A percentile compares a stretch with the other conserved stretches of the same genome.
Evolutionary conservation across 345 rosid genomes (phyloP).

Genomic region (Lumnitzera littorea): DNA sequence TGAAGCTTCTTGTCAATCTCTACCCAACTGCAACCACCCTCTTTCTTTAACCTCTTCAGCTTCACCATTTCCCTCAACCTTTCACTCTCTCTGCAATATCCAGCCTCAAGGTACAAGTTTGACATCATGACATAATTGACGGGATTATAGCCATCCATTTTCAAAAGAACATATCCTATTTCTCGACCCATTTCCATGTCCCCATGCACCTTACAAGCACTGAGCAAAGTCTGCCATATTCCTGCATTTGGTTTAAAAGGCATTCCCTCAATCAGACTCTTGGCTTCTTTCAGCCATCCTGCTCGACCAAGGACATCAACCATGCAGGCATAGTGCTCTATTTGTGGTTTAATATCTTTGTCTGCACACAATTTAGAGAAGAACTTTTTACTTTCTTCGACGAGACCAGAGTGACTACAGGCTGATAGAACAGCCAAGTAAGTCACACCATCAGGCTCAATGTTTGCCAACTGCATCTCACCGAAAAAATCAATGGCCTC

Average conservation of each 20-base stretch:
- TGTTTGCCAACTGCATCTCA: conserved; percentile 35
- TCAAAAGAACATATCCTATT: conserved; percentile 53
- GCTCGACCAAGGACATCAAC: conserved; percentile 84
- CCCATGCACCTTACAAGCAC: conserved; percentile 75
- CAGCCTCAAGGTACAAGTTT: conserved; percentile 68
- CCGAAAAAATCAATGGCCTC: conserved; percentile 48
- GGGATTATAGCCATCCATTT: conserved; percentile 50
- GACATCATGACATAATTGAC: conserved; percentile 82
- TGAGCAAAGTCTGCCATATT: conserved; percentile 87
- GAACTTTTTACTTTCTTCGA: conserved; percentile 52
- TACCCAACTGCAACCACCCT: conserved; percentile 82
- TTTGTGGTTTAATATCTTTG: conserved; percentile 32
- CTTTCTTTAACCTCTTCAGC: conserved; percentile 56
- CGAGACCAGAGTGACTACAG: conserved; percentile 82
- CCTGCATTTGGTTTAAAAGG: conserved; percentile 54
- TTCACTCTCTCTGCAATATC: conserved; percentile 57
- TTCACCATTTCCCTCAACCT: conserved; percentile 42
- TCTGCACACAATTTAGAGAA: conserved; percentile 44
- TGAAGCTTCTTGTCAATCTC: conserved; percentile 60
- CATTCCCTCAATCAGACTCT: conserved; percentile 55
- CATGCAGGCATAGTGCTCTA: conserved; percentile 82
- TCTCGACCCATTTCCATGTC: conserved; percentile 56
- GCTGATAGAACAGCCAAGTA: conserved; percentile 78
- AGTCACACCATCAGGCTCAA: conserved; percentile 71
- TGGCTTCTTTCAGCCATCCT: conserved; percentile 68